Evolutionary conservation across 805 yeast species (phyloP), one percentile per base, ranked within the genome.

Genomic region (Candida insectalens): DNA sequence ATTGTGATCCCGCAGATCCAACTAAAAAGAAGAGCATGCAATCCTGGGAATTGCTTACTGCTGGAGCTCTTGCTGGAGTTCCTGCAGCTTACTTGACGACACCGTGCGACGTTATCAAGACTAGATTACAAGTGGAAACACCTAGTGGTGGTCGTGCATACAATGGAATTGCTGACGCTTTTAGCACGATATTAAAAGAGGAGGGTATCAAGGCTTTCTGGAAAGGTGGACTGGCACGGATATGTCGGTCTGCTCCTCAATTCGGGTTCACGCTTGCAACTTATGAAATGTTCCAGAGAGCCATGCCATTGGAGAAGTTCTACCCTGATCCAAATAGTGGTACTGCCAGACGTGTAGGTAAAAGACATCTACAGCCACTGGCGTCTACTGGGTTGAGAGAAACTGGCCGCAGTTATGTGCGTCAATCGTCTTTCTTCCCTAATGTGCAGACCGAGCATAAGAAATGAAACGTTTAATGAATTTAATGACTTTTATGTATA

Each of bases 231-330:
- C 73, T 88, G 37, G 97, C 97, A 5, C 75, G 98, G 59, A 87
- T 89, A 26, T 66, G 87, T 50, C 74, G 97, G 60, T 88, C 96
- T 4, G 87, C 96, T 1, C 98, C 98, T 6, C 98, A 89, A 60
- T 89, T 89, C 57, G 98, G 97, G 36, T 88, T 88, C 62, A 89
- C 98, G 5, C 70, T 89, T 49, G 97, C 97, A n/a, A 88, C 95
- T 18, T 89, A 92, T 60, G 98, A 89, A 59, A 59, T 92, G 22
- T 77, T 89, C 58, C 95, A 89, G 55, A 72, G 68, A 31, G 49
- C 78, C 48, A 65, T 85, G 59, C 95, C 96, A 30, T 69, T 81
- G 43, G 76, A 64, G 59, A 41, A 47, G 30, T 46, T 57, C 37
- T 57, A 56, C 36, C 49, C 56, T 4, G 51, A 50, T 29, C 55